Evolutionary conservation across 495 filamentous ascomycete genomes (phyloP).

Genomic region (Neurospora africana): DNA sequence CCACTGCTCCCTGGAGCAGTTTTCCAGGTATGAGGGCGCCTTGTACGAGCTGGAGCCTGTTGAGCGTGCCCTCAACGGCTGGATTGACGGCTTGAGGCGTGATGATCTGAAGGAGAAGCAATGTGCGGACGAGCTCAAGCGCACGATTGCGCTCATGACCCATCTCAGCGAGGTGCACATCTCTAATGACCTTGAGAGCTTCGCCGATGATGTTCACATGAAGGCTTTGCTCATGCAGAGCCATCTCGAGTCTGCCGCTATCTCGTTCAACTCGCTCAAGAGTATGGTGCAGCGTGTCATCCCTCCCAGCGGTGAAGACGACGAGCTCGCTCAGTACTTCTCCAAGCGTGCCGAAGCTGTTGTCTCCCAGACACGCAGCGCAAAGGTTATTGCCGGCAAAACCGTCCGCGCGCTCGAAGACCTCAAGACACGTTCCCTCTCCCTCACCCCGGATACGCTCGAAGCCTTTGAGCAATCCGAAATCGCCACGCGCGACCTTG

Average conservation of each 20-base stretch:
- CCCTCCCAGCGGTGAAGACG: slow-evolving; percentile 39
- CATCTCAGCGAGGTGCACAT: slow-evolving; percentile 79
- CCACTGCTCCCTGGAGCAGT: slow-evolving; percentile 65
- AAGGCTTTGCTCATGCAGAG: slow-evolving; percentile 63
- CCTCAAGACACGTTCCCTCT: slow-evolving; percentile 64
- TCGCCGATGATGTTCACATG: slow-evolving; percentile 71
- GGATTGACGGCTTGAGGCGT: slow-evolving; percentile 71
- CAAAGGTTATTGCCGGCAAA: slow-evolving; percentile 78
- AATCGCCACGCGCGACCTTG: slow-evolving; percentile 51
- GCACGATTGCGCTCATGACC: slow-evolving; percentile 72
- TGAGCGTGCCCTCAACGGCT: slow-evolving; percentile 77
- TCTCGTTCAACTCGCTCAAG: slow-evolving; percentile 52
- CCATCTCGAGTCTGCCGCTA: slow-evolving; percentile 67
- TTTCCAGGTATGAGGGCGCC: slow-evolving; percentile 61
- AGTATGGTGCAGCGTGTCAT: slow-evolving; percentile 55
- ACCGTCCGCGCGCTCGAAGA: slow-evolving; percentile 68
- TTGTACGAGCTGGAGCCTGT: slow-evolving; percentile 88
- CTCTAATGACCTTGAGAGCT: slow-evolving; percentile 57
- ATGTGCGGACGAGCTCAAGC: slow-evolving; percentile 67
- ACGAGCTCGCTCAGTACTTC: slow-evolving; percentile 57
- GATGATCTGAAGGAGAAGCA: slow-evolving; percentile 83
- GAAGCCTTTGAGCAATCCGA: slow-evolving; percentile 49
- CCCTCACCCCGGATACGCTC: slow-evolving; percentile 49
- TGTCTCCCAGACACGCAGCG: slow-evolving; percentile 63
- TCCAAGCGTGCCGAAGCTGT: slow-evolving; percentile 60